These are phyloP conservation scores for Candida ipomoeae DNA, from an alignment of 805 yeast species.

Conservation along the genomic window DNA sequence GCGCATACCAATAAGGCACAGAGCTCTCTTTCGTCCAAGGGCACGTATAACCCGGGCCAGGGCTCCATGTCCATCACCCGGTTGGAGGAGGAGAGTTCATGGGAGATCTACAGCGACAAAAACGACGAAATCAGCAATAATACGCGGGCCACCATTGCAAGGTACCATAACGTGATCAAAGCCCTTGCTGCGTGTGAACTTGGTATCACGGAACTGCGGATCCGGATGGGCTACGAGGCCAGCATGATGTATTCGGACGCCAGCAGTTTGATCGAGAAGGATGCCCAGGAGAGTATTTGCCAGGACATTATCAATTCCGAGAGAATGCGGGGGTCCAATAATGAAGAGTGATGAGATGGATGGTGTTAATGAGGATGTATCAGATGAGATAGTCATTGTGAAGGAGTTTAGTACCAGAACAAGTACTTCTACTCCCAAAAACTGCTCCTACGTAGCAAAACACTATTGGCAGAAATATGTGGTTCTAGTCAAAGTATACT, in stretches of 20 bases:
- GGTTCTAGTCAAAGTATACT: no score
- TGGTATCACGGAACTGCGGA: constrained; percentile 79
- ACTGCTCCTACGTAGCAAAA: no score
- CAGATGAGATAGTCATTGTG: no score
- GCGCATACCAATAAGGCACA: constrained; percentile 31
- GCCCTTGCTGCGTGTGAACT: constrained; percentile 82
- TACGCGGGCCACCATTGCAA: constrained; percentile 67
- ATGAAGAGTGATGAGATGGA: no score
- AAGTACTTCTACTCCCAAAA: no score
- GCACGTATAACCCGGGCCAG: constrained; percentile 49
- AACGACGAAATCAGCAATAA: constrained; percentile 69
- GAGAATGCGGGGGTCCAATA: constrained; percentile 60
- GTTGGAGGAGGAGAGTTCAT: constrained; percentile 85
- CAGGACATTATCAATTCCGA: constrained; percentile 66
- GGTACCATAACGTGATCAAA: constrained; percentile 80
- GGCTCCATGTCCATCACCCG: constrained; percentile 73
- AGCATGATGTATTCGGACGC: constrained; percentile 65
- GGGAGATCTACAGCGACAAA: constrained; percentile 91
- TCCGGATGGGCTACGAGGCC: constrained; percentile 82
- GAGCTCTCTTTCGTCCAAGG: constrained; percentile 35
- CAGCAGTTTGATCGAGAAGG: constrained; percentile 55
- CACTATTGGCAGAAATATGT: no score
- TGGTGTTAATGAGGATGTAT: no score
- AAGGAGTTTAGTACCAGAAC: no score
- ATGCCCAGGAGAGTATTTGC: constrained; percentile 69